Percentiles rank a stretch among this genome's conserved stretches.
Conservation (phyloP, 108 stramenopile genomes). For the Cyclotella atomus region DNA sequence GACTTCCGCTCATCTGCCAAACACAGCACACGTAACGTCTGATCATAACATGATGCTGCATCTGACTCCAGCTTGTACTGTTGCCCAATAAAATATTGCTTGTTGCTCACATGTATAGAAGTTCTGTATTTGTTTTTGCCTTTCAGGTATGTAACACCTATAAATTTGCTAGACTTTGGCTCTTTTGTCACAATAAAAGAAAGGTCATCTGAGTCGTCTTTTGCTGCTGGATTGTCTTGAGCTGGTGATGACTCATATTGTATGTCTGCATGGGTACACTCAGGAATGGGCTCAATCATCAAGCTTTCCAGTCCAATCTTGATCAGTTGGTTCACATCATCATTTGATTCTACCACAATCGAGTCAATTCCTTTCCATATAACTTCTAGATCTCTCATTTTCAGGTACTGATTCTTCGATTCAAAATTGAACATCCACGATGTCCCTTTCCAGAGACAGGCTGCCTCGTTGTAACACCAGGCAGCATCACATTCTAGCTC, state of each 20-base stretch:
- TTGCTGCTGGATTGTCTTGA: neutral
- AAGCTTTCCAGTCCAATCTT: neutral
- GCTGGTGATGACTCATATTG: too few species aligned
- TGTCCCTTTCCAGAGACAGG: neutral
- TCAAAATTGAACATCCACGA: neutral
- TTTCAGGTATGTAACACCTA: neutral
- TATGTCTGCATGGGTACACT: too few species aligned
- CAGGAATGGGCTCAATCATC: too few species aligned
- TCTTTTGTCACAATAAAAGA: neutral
- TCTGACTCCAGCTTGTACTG: neutral
- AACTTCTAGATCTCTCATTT: neutral
- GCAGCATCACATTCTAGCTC: neutral
- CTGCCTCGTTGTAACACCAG: neutral
- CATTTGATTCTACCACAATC: neutral
- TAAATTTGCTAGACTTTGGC: neutral
- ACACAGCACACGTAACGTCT: neutral
- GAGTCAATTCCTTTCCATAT: neutral
- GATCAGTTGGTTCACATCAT: neutral
- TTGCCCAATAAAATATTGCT: neutral
- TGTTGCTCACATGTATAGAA: neutral
- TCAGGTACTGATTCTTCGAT: neutral
- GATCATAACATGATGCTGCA: neutral
- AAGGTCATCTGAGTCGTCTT: neutral
- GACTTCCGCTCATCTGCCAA: neutral
- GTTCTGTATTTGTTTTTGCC: neutral